Evolutionary conservation across 2,329 filamentous ascomycete genomes (phyloP).

Genomic region (Fusarium sulawesiense): DNA sequence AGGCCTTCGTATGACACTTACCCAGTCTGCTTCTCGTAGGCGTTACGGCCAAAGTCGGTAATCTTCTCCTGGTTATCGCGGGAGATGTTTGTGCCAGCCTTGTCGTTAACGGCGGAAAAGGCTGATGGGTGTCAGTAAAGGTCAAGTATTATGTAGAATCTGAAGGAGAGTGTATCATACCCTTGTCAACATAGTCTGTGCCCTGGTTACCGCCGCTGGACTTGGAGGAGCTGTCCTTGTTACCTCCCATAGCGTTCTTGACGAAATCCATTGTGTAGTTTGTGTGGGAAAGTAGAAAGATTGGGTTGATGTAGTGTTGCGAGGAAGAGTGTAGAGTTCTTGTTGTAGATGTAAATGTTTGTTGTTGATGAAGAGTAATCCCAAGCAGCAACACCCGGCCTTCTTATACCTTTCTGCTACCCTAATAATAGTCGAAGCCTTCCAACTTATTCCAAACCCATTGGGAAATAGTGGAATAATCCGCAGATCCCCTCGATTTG

Average conservation of each 20-base stretch:
- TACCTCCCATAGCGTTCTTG: slow-evolving; percentile 35
- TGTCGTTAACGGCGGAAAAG: slow-evolving; percentile 39
- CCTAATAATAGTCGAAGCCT: slow-evolving; percentile 15
- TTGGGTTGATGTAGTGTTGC: neutral
- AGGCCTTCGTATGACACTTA: slow-evolving; percentile 36
- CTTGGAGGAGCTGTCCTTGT: slow-evolving; percentile 21
- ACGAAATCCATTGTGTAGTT: slow-evolving; percentile 54
- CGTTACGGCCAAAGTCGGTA: slow-evolving; percentile 50
- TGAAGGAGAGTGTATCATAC: slow-evolving; percentile 35
- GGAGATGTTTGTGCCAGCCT: slow-evolving; percentile 52
- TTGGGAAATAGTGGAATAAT: slow-evolving; percentile 20
- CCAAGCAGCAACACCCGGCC: neutral
- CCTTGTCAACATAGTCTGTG: slow-evolving; percentile 55
- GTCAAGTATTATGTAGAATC: neutral
- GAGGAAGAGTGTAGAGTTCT: neutral
- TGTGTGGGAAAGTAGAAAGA: neutral
- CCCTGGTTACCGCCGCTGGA: neutral
- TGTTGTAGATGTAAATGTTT: neutral
- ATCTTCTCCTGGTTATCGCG: slow-evolving; percentile 54
- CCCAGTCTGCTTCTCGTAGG: slow-evolving; percentile 54
- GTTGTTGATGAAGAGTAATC: neutral
- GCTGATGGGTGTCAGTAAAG: slow-evolving; percentile 34
- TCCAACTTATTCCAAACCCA: slow-evolving; percentile 10
- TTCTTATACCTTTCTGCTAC: slow-evolving; percentile 31
- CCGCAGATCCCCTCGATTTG: slow-evolving; percentile 33